Evolutionary conservation across 768 basidiomycete genomes (phyloP).

Genomic region (Chalciporus piperatus): DNA sequence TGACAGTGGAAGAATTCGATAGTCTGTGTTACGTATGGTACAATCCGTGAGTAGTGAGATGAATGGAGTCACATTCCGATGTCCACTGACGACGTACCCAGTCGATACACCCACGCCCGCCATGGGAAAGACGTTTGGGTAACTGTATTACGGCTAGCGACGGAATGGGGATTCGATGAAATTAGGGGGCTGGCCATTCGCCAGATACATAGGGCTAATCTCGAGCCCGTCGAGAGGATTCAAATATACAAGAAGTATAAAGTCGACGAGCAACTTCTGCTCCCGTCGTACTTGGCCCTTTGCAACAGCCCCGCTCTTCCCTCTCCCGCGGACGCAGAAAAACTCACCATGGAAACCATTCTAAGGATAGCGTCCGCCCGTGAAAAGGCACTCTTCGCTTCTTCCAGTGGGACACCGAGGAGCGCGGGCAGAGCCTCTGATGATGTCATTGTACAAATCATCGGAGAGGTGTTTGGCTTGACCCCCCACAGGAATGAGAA

Average conservation of each 20-base stretch:
- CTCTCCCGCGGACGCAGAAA: conserved; percentile 49
- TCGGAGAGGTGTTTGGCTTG: conserved; percentile 34
- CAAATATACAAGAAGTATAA: conserved; percentile 51
- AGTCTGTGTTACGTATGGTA: conserved; percentile 55
- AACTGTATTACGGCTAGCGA: conserved; percentile 49
- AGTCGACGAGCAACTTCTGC: conserved; percentile 47
- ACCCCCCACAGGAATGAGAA: neutral
- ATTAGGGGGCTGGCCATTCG: conserved; percentile 51
- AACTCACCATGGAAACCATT: conserved; percentile 56
- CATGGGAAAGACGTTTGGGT: conserved; percentile 52
- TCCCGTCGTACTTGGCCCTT: conserved; percentile 50
- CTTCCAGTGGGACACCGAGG: conserved; percentile 29
- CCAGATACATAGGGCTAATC: conserved; percentile 47
- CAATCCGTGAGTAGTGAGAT: conserved; percentile 30
- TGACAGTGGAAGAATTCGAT: conserved; percentile 37
- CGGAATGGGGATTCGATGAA: conserved; percentile 53
- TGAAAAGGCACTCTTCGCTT: conserved; percentile 41
- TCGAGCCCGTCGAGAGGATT: conserved; percentile 53
- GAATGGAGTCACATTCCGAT: too few relatives aligned
- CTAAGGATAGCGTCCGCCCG: conserved; percentile 52
- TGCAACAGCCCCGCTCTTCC: conserved; percentile 52
- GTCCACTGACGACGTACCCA: conserved; percentile 21
- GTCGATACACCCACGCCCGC: conserved; percentile 54
- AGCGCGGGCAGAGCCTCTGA: conserved; percentile 22
- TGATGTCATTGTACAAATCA: conserved; percentile 25